Percentiles rank a stretch among this genome's conserved stretches.
These are phyloP conservation scores for Vishniacozyma victoriae DNA, from an alignment of 768 basidiomycete species.

Conservation along the genomic window DNA sequence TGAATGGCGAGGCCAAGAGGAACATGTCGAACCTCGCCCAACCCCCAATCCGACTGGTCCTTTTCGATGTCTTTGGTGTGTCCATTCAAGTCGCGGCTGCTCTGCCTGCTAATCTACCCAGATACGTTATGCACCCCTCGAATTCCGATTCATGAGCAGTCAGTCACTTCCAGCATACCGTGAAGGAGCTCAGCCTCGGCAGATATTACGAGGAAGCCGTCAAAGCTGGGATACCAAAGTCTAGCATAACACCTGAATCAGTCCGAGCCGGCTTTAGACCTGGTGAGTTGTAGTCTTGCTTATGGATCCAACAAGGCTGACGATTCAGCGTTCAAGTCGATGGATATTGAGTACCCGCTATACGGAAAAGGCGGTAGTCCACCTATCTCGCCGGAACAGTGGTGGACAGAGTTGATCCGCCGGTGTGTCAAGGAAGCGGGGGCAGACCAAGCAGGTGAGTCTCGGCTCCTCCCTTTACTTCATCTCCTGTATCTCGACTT, in stretches of 20 bases:
- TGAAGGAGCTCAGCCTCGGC: background rate
- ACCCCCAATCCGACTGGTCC: slow-evolving; percentile 32
- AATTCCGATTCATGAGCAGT: slow-evolving; percentile 43
- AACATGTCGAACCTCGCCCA: slow-evolving; percentile 1
- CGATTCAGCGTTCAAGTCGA: slow-evolving; percentile 31
- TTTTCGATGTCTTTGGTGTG: slow-evolving; percentile 45
- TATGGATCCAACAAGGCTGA: background rate
- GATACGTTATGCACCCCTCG: slow-evolving; percentile 44
- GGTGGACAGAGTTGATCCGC: slow-evolving; percentile 42
- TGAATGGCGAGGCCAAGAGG: no score
- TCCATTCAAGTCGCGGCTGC: background rate
- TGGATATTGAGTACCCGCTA: slow-evolving; percentile 22
- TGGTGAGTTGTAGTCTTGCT: slow-evolving; percentile 17
- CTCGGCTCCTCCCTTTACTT: background rate
- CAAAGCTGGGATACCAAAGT: slow-evolving; percentile 23
- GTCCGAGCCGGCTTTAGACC: slow-evolving; percentile 37
- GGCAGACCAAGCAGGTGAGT: slow-evolving; percentile 19
- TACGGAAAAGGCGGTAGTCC: slow-evolving; percentile 34
- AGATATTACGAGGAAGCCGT: slow-evolving; percentile 44
- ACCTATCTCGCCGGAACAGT: slow-evolving; percentile 29
- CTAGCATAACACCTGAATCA: slow-evolving; percentile 16
- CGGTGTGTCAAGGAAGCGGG: slow-evolving; percentile 32
- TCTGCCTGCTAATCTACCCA: slow-evolving; percentile 6
- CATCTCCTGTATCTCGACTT: background rate
- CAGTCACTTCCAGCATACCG: background rate